Conservation (phyloP, 2,329 filamentous ascomycete genomes). For the Fragosphaeria purpurea region DNA sequence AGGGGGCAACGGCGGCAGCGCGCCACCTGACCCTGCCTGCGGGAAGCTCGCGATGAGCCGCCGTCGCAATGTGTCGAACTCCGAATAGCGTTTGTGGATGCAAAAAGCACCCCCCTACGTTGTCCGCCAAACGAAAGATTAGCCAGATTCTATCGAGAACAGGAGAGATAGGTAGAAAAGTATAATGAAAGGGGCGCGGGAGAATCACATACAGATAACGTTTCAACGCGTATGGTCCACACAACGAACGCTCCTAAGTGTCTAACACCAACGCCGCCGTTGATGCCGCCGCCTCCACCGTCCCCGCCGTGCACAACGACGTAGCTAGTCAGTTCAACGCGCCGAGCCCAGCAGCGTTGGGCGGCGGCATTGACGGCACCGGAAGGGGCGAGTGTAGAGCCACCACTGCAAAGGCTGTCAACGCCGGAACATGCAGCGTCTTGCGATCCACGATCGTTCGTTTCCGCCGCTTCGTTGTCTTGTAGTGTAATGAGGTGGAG, state of each 20-base stretch:
- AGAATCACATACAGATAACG: conserved; percentile 52
- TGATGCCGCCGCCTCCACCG: conserved; percentile 11
- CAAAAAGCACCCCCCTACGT: conserved; percentile 48
- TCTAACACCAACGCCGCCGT: neutral
- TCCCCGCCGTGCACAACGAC: conserved; percentile 45
- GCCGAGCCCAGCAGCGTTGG: conserved; percentile 54
- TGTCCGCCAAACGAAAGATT: neutral
- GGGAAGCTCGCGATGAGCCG: conserved; percentile 74
- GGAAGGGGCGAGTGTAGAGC: neutral
- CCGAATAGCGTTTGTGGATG: conserved; percentile 72
- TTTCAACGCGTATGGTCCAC: conserved; percentile 85
- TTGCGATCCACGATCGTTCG: conserved; percentile 8
- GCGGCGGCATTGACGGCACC: conserved; percentile 9
- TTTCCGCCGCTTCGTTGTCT: conserved; percentile 48
- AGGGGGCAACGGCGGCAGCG: conserved; percentile 81
- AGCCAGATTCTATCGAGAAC: neutral
- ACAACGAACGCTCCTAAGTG: conserved; percentile 82
- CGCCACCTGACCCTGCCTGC: conserved; percentile 55
- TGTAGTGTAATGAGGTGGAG: conserved; percentile 41
- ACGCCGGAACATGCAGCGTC: neutral
- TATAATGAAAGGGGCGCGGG: conserved; percentile 21
- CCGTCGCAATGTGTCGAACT: conserved; percentile 75
- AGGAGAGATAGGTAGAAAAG: neutral
- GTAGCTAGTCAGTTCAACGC: conserved; percentile 48
- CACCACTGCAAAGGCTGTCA: neutral